A percentile compares a stretch with the other conserved stretches of the same genome.
Conservation (phyloP, 257 asterid species). For the Fraxinus anomala region DNA sequence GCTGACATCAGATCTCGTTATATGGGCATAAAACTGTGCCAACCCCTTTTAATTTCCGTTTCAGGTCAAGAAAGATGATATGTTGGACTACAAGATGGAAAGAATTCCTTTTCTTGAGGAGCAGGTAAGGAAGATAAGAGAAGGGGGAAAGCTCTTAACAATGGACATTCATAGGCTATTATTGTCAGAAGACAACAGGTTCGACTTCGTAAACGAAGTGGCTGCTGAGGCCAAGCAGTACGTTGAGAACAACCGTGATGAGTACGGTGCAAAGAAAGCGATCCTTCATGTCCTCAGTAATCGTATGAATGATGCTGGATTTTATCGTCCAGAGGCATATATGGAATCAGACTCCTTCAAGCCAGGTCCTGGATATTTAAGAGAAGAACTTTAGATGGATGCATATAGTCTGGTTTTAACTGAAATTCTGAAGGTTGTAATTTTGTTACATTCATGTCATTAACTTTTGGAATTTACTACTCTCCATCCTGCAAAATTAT, state of each 20-base stretch:
- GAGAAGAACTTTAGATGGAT: constrained; percentile 53
- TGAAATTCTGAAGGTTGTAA: background rate
- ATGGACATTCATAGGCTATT: constrained; percentile 81
- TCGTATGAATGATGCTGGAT: constrained; percentile 88
- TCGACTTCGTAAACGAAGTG: constrained; percentile 76
- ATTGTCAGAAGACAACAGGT: constrained; percentile 81
- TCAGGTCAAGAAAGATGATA: constrained; percentile 66
- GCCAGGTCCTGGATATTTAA: constrained; percentile 86
- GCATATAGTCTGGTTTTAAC: constrained; percentile 3
- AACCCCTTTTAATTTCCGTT: background rate
- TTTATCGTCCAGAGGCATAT: constrained; percentile 81
- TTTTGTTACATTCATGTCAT: background rate
- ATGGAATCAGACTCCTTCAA: constrained; percentile 73
- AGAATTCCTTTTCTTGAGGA: constrained; percentile 92
- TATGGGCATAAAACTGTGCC: background rate
- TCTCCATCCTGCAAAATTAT: too few relatives aligned
- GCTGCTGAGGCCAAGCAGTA: constrained; percentile 90
- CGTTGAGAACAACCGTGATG: constrained; percentile 88
- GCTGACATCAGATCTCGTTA: background rate
- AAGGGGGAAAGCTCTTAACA: constrained; percentile 60
- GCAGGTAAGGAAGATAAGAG: constrained; percentile 78
- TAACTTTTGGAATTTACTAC: background rate
- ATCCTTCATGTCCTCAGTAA: constrained; percentile 89
- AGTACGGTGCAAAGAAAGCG: constrained; percentile 85
- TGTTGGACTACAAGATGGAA: constrained; percentile 55